Base-by-base conservation (phyloP, 179 eudicot genomes). In the Silene vulgaris region DNA sequence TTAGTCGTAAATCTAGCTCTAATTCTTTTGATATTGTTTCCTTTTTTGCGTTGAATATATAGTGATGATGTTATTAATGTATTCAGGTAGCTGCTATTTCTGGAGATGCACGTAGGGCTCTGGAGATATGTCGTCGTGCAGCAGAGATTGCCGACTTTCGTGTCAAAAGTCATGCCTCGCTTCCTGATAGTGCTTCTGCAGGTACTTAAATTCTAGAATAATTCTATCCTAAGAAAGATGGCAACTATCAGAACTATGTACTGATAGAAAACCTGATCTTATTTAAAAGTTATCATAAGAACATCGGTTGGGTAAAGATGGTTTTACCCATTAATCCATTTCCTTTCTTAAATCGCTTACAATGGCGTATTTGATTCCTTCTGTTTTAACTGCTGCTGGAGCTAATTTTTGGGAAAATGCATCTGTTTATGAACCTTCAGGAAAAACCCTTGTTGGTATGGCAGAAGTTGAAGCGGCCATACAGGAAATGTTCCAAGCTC, bases 401-500 rank as follows among this genome's bases (percentile, higher is more conserved):
- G 48, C n/a, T 30, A 26, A 29, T 2, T 63, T 68, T 19, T 74
- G 14, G 61, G 64, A 9, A 29, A 71, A 29, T 28, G 19, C 11
- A 26, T 4, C 68, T 69, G 74, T 63, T 80, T 60, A 50, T 48
- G 50, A 67, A 37, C 72, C 68, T 82, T 63, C 89, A 95, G 99
- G 83, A 74, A 90, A 90, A 79, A 62, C 82, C 28, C 86, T 80
- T 17, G 93, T 93, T 60, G 90, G 93, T 67, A 89, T 96, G 93
- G 67, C 85, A 52, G 99, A 96, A 72, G 89, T 96, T 76, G 93
- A 93, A 81, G 93, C 93, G 80, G 97, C 99, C 29, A 96, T 93
- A 75, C 89, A 90, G 80, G 99, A 96, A 83, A 93, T 96, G 97
- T 96, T 96, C 82, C 98, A 93, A 82, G 97, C 99, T 73, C 99